Conservation (phyloP, 768 basidiomycete species). For the Calocybe cyanea region DNA sequence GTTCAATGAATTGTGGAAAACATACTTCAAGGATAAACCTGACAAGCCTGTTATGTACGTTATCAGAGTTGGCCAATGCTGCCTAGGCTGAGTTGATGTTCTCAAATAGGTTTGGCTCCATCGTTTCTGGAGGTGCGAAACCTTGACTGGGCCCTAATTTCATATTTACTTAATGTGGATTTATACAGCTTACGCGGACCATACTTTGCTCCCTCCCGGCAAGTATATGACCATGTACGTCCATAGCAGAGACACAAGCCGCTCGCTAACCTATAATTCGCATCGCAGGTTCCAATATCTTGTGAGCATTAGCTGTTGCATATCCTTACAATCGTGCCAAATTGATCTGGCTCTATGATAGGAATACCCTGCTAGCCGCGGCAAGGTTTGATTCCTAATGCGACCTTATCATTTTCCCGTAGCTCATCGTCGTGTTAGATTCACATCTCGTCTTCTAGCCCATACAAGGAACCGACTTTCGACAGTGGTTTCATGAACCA, state of each 20-base stretch:
- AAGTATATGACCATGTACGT: constrained; percentile 65
- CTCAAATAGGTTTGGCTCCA: constrained; percentile 52
- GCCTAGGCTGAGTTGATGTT: background rate
- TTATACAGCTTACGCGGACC: constrained; percentile 59
- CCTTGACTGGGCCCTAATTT: too few species aligned
- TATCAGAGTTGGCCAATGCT: background rate
- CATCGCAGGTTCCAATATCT: constrained; percentile 60
- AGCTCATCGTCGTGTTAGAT: constrained; percentile 34
- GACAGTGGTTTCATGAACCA: constrained; percentile 80
- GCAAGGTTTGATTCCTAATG: constrained; percentile 47
- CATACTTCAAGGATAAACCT: constrained; percentile 75
- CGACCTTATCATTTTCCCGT: background rate
- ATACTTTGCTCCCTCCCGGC: constrained; percentile 64
- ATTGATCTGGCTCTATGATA: constrained; percentile 10
- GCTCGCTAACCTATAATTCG: background rate
- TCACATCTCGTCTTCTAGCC: constrained; percentile 56
- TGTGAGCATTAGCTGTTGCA: constrained; percentile 22
- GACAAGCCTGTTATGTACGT: constrained; percentile 72
- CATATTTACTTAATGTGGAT: background rate
- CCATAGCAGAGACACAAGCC: background rate
- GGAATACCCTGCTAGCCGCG: constrained; percentile 73
- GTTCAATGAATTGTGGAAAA: constrained; percentile 65
- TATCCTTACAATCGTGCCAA: background rate
- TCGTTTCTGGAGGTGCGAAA: constrained; percentile 52
- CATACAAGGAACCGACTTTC: constrained; percentile 60